Base-by-base conservation (phyloP, 495 filamentous ascomycete genomes). In the Penicillium paxilli region DNA sequence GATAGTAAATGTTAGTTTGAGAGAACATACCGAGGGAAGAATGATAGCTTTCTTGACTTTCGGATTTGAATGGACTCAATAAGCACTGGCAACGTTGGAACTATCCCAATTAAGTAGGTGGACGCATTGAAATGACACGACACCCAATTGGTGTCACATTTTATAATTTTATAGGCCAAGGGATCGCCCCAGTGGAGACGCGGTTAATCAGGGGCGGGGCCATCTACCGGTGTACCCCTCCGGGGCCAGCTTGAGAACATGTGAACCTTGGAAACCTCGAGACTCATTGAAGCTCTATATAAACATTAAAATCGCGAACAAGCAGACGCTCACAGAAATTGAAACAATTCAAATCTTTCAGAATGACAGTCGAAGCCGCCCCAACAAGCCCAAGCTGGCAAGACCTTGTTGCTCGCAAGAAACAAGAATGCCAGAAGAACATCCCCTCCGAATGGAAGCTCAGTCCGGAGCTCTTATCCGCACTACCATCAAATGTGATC, bases 381-480 rank as follows among this genome's bases (percentile, higher is more conserved):
- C 19, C 44, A 9, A 2, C 42, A 20, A 12, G 44, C 5, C 14
- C 42, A 17, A 56, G 55, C 47, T 71, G 68, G 68, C 58, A 58
- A 38, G 46, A 59, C 9, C 47, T 63, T 24, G 58, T 66, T 12
- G 44, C 59, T 17, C 49, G 53, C 8, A 69, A 68, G 22, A 60
- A 55, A 37, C 46, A 44, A 21, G 57, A 69, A 45, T 62, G 63
- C 37, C 32, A 59, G 16, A 8, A 58, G 7, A 61, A 68, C 24
- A 67, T 73, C 28, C 67, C 67, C 14, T 9, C n/a, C 3, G 60
- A 65, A 30, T 73, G 69, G 69, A 49, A 21, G 1, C 49, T 71
- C 3, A 58, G 25, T 17, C 35, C 45, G 9, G 42, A 51, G 0
- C 22, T 58, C 1, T 28, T 58, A 0, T 40, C 49, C 5, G 40